These are phyloP conservation scores for Fusarium concolor DNA, from an alignment of 2,329 filamentous ascomycete species.

Conservation along the genomic window DNA sequence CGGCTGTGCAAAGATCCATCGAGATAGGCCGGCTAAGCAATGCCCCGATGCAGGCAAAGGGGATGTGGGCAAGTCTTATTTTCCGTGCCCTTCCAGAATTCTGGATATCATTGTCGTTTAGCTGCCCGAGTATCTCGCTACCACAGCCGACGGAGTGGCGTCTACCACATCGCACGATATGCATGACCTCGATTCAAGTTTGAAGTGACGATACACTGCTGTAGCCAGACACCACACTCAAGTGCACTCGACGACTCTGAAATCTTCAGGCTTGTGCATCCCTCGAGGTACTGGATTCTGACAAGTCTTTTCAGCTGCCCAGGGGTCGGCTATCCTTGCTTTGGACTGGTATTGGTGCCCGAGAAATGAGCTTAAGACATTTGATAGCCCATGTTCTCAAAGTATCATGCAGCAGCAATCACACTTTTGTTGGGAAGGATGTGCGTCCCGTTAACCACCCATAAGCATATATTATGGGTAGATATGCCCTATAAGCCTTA, in stretches of 20 bases:
- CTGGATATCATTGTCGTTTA: neutral
- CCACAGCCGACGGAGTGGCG: conserved; percentile 1
- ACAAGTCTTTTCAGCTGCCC: conserved; percentile 28
- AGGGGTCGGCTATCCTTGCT: conserved; percentile 27
- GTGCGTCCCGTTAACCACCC: neutral
- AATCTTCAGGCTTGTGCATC: neutral
- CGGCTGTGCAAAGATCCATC: conserved; percentile 5
- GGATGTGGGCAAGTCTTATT: neutral
- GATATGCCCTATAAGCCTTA: conserved; percentile 1
- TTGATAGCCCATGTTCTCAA: conserved; percentile 10
- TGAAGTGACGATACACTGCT: conserved; percentile 12
- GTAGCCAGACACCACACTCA: neutral
- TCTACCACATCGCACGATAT: conserved; percentile 6
- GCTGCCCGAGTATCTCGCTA: neutral
- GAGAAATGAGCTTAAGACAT: conserved; percentile 18
- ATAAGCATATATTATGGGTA: neutral
- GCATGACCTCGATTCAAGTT: neutral
- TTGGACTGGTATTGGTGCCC: conserved; percentile 28
- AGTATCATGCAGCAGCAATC: conserved; percentile 29
- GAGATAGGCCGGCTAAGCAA: neutral
- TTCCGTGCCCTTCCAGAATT: neutral
- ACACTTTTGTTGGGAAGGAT: conserved; percentile 1
- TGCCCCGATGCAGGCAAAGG: neutral
- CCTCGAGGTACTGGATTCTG: conserved; percentile 2
- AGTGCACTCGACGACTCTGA: neutral